Evolutionary conservation across 2,329 filamentous ascomycete genomes (phyloP), one percentile per base, ranked within the genome.

Genomic region (Xylariomycetidae sp.): DNA sequence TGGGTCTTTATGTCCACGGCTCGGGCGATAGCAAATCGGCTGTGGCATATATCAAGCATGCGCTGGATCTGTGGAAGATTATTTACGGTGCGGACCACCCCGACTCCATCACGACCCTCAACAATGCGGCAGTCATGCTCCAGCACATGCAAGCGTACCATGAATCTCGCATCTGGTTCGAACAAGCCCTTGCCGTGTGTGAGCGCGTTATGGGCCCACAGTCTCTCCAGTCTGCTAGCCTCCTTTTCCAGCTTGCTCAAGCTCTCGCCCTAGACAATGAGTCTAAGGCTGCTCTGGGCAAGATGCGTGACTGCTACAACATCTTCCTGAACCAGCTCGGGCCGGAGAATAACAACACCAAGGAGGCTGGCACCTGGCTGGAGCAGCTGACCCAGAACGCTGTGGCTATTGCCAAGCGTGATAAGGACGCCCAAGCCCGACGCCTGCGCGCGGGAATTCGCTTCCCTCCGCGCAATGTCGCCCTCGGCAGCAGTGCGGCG

Each of bases 61-160:
- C 92, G 6, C 76, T 98, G 47, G 82, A 92, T 57, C 72, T 98
- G 42, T 97, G 90, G 90, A 96, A 95, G 70, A 77, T 97, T 51
- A 90, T 97, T 51, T 98, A 96, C 57, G 92, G 92, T 19, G 70
- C 83, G 18, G 85, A 88, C 51, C 92, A 98, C 63, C 92, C 92
- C 3, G 92, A 98, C 64, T 94, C 88, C 7, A 96, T 98, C 63
- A 98, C 94, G 7, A 97, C 92, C 12, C 84, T 97, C 64, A 98
- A 97, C 75, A 98, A 98, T 55, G 90, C 88, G 14, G 92, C 92
- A 6, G 92, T 98, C 40, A 98, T 98, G 92, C 79, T 98, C 38
- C 92, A 98, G 64, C 82, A 88, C 36, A 76, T 96, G 50, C 95
- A 97, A 71, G 82, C 85, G 41, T 98, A 94, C 67, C 83, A 90